Evolutionary conservation across 306 rosid genomes (phyloP), one percentile per base, ranked within the genome.

Genomic region (Vicia villosa): DNA sequence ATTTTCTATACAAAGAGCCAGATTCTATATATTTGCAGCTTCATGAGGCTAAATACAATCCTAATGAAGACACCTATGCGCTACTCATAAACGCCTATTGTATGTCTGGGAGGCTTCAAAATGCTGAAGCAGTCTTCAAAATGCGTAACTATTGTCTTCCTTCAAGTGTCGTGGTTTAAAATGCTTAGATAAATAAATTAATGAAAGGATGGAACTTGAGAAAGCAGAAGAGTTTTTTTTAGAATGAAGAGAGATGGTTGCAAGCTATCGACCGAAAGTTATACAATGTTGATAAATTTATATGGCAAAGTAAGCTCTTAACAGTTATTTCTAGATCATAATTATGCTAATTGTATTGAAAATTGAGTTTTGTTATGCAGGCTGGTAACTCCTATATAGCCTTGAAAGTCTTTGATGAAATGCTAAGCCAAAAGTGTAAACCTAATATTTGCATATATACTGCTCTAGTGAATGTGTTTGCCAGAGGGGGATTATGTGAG

Each of bases 401-500:
- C 67, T 63, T 88, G 45, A 87, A 86, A 71, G 6, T 83, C 79
- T 94, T 91, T 60, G 72, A 77, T 47, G 99, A 91, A 80, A 94
- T 94, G 96, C 71, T 20, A 64, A 82, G 75, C 74, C 82, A 77
- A 10, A 91, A 82, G 70, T 84, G 88, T 71, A 87, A 72, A 70
- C 99, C 92, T 16, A 94, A 91, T 73, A 94, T 94, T 73, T 94
- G 99, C 87, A 84, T 91, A 37, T 94, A 87, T 60, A 91, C 97
- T 13, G 97, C 97, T 34, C 42, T 94, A 81, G 83, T 94, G 74
- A 94, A 94, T 68, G 97, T 97, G 81, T 87, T 91, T 89, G 92
- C 95, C 3, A 87, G 96, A 77, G 99, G 86, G 75, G 99, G 97
- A 47, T 83, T 85, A 32, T 91, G 99, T 68, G 99, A 94, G 85